A percentile compares a stretch with the other conserved stretches of the same genome.
These are phyloP conservation scores for Dentipellis sp. DNA, from an alignment of 768 basidiomycete genomes.

Conservation along the genomic window DNA sequence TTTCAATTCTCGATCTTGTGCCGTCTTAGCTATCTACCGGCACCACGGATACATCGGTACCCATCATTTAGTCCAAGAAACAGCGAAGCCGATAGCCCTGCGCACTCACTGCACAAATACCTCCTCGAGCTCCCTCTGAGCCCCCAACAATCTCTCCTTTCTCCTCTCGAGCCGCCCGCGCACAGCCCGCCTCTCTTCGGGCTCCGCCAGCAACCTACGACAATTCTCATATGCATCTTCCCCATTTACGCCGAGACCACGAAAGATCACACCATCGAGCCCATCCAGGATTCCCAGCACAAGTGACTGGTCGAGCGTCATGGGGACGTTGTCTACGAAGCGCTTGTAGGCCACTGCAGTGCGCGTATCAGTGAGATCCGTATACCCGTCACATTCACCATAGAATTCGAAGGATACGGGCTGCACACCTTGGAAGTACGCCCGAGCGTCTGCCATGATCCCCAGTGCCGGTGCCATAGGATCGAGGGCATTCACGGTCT, in stretches of 20 bases:
- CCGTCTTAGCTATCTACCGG: too few species aligned
- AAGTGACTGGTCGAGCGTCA: constrained; percentile 46
- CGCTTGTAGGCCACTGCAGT: constrained; percentile 45
- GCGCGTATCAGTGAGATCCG: too few species aligned
- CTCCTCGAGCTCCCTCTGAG: constrained; percentile 28
- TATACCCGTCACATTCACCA: too few species aligned
- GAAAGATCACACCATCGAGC: constrained; percentile 33
- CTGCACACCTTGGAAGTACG: constrained; percentile 58
- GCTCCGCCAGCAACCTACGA: constrained; percentile 40
- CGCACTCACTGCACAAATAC: not conserved
- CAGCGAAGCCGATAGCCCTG: too few species aligned
- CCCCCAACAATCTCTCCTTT: constrained; percentile 34
- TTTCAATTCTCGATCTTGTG: too few species aligned
- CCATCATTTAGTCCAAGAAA: too few species aligned
- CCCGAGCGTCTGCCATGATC: constrained; percentile 63
- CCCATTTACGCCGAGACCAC: constrained; percentile 40
- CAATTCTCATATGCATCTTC: constrained; percentile 35
- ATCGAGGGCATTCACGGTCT: constrained; percentile 23
- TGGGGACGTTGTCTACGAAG: constrained; percentile 46
- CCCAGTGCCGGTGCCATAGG: constrained; percentile 41
- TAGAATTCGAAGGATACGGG: too few species aligned
- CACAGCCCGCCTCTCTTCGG: constrained; percentile 21
- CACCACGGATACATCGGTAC: too few species aligned
- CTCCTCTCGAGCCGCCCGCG: constrained; percentile 23
- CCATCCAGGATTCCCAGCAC: constrained; percentile 36